phyloP scores from a whole-genome alignment of 192 early-diverging fungal species.

The Neocallimastix lanati region DNA sequence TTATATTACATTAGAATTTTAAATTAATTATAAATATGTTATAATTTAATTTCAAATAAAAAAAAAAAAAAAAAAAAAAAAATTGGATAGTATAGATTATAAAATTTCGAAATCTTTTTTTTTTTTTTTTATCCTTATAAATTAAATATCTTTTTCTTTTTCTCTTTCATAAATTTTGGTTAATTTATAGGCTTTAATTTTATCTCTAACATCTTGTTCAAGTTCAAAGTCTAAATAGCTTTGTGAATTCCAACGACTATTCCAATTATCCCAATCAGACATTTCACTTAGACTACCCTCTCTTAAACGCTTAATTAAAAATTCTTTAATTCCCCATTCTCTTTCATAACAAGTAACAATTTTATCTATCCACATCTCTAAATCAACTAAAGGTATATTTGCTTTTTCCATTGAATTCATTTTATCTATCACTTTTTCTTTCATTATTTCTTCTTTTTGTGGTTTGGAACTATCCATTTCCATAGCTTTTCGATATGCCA shows the following conservation, averaged over 20 bases:
- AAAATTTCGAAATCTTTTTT: no score
- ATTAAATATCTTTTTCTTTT: not conserved
- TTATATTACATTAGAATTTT: no score
- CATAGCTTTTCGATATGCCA: not conserved
- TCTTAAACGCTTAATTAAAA: not conserved
- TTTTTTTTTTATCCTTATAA: no score
- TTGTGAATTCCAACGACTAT: not conserved
- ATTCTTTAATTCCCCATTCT: not conserved
- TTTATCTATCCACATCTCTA: not conserved
- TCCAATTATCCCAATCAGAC: not conserved
- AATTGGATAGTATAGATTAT: no score
- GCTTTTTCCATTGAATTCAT: not conserved
- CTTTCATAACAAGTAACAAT: not conserved
- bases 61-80: no score
- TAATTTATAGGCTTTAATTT: not conserved
- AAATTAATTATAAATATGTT: no score
- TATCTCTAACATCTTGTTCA: not conserved
- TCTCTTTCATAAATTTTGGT: not conserved
- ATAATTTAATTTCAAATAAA: no score
- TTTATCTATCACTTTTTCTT: not conserved
- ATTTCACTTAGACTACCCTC: not conserved
- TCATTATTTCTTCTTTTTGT: not conserved
- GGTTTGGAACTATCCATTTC: not conserved
- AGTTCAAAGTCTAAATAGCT: not conserved
- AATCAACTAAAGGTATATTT: not conserved